A percentile compares a stretch with the other conserved stretches of the same genome.
phyloP scores from a whole-genome alignment of 2,329 filamentous ascomycete genomes.

The Amauroascus niger region DNA sequence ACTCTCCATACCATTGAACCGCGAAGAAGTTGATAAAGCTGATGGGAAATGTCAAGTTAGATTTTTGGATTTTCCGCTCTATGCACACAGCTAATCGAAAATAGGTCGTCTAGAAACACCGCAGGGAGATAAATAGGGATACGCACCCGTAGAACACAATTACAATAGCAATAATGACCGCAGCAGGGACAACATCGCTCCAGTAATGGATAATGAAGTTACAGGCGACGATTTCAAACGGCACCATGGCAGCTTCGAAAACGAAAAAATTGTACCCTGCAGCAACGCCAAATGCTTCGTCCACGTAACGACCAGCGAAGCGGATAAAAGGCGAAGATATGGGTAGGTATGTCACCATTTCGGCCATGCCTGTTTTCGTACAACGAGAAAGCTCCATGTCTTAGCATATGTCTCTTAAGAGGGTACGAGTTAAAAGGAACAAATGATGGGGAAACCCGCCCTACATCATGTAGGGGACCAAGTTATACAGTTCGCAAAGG shows the following conservation, averaged over 20 bases:
- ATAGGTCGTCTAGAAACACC: too few species aligned
- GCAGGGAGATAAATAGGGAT: neutral
- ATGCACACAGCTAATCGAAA: too few species aligned
- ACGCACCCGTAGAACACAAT: slow-evolving; percentile 38
- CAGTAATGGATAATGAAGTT: slow-evolving; percentile 44
- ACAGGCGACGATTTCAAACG: slow-evolving; percentile 45
- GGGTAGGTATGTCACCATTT: slow-evolving; percentile 44
- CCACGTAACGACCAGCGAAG: slow-evolving; percentile 41
- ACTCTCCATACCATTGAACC: slow-evolving; percentile 65
- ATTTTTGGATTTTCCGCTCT: too few species aligned
- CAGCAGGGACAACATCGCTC: slow-evolving; percentile 39
- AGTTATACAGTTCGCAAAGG: too few species aligned
- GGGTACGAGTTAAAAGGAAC: neutral
- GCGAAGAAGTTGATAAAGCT: slow-evolving; percentile 59
- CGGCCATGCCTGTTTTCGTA: slow-evolving; percentile 33
- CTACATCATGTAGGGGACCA: too few species aligned
- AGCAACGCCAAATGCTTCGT: slow-evolving; percentile 41
- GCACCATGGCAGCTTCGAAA: slow-evolving; percentile 43
- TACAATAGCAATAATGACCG: slow-evolving; percentile 39
- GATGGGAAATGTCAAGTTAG: neutral
- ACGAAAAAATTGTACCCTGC: slow-evolving; percentile 45
- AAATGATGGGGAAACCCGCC: neutral
- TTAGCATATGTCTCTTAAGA: slow-evolving; percentile 15
- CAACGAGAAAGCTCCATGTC: slow-evolving; percentile 17
- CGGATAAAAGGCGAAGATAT: slow-evolving; percentile 41